Evolutionary conservation across 345 rosid species (phyloP).

Genomic region (Acer yangbiense): DNA sequence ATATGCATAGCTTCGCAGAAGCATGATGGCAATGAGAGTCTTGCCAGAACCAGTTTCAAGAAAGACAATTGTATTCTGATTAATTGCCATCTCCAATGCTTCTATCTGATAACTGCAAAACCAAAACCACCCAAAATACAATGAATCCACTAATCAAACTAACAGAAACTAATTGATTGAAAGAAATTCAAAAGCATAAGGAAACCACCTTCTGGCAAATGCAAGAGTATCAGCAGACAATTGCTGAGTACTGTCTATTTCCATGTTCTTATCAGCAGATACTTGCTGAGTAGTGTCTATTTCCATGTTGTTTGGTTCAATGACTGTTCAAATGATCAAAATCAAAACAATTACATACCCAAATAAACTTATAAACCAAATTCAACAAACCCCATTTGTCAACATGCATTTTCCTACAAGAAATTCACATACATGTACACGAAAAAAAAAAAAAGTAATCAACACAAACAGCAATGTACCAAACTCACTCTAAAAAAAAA

Average conservation of each 20-base stretch:
- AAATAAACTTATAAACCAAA: background rate
- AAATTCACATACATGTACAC: background rate
- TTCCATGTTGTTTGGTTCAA: slow-evolving; percentile 34
- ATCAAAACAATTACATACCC: background rate
- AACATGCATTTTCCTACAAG: background rate
- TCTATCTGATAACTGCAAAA: slow-evolving; percentile 76
- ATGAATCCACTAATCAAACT: background rate
- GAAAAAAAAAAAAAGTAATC: background rate
- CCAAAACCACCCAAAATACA: background rate
- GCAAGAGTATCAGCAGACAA: slow-evolving; percentile 32
- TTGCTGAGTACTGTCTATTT: slow-evolving; percentile 19
- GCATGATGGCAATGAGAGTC: slow-evolving; percentile 91
- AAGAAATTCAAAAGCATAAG: background rate
- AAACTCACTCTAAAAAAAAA: background rate
- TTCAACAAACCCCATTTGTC: background rate
- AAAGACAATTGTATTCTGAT: slow-evolving; percentile 71
- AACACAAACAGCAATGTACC: background rate
- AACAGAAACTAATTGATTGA: background rate
- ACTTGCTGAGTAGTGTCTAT: slow-evolving; percentile 18
- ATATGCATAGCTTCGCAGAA: slow-evolving; percentile 68
- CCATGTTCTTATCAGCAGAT: slow-evolving; percentile 28
- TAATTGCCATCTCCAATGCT: slow-evolving; percentile 68
- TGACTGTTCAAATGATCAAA: slow-evolving; percentile 17
- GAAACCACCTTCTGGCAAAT: slow-evolving; percentile 57
- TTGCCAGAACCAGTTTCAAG: slow-evolving; percentile 95